These are phyloP conservation scores for Anthostomella pinea DNA, from an alignment of 2,329 filamentous ascomycete species.

Conservation along the genomic window DNA sequence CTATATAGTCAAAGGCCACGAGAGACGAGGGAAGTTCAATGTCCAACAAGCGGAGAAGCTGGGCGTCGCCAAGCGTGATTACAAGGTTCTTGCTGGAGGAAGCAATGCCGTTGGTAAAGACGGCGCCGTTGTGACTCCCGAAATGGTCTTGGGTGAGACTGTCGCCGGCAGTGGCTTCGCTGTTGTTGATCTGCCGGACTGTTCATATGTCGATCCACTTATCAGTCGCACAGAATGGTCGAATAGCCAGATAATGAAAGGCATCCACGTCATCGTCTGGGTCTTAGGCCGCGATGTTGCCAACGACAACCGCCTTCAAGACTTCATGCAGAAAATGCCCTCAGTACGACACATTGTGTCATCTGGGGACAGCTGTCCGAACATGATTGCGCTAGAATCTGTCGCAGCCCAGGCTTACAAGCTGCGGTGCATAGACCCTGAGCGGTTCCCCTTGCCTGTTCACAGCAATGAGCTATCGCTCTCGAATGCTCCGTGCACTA, in stretches of 20 bases:
- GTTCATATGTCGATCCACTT: conserved; percentile 67
- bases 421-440: conserved; percentile 68
- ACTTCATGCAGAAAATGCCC: conserved; percentile 65
- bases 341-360: conserved; percentile 74
- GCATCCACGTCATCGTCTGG: conserved; percentile 74
- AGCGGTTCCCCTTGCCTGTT: conserved; percentile 68
- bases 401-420: conserved; percentile 64
- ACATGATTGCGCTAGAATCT: conserved; percentile 69
- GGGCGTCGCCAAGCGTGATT: conserved; percentile 60
- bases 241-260: conserved; percentile 60
- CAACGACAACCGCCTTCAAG: conserved; percentile 58
- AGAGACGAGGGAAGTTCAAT: conserved; percentile 79
- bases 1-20: conserved; percentile 78
- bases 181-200: conserved; percentile 73
- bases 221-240: conserved; percentile 71
- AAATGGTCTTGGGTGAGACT: conserved; percentile 75
- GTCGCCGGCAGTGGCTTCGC: conserved; percentile 71
- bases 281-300: conserved; percentile 69
- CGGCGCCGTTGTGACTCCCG: conserved; percentile 71
- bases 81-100: conserved; percentile 59
- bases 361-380: conserved; percentile 69
- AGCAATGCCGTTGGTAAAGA: conserved; percentile 59
- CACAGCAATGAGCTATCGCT: conserved; percentile 54
- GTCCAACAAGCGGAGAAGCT: conserved; percentile 60
- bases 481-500: conserved; percentile 13